Percentiles rank a stretch among this genome's conserved stretches.
phyloP scores from a whole-genome alignment of 352 stramenopile genomes.

The Globisporangium paddicum region DNA sequence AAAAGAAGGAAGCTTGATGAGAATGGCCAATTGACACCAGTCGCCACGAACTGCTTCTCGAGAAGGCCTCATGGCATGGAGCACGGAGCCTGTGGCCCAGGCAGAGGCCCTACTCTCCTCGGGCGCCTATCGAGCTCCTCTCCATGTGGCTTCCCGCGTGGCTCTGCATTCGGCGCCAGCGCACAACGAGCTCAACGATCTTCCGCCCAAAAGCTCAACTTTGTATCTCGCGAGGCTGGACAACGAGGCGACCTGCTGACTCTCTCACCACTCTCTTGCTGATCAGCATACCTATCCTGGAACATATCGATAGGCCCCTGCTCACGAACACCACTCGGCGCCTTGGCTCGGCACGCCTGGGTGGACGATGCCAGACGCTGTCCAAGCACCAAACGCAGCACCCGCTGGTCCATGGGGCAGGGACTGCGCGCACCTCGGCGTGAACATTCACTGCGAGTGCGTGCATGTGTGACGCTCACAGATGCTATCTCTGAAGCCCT shows the following conservation, averaged over 20 bases:
- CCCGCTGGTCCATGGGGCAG: too few relatives aligned
- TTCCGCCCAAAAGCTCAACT: neutral
- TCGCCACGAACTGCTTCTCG: too few relatives aligned
- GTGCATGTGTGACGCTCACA: too few relatives aligned
- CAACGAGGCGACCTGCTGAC: neutral
- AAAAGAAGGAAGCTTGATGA: slow-evolving; percentile 1
- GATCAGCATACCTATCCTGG: neutral
- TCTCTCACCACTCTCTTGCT: neutral
- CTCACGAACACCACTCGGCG: too few relatives aligned
- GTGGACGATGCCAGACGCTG: too few relatives aligned
- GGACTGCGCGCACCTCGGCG: neutral
- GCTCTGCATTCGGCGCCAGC: neutral
- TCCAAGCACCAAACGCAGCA: neutral
- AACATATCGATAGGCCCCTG: too few relatives aligned
- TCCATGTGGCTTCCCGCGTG: neutral
- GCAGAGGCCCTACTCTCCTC: too few relatives aligned
- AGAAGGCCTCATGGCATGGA: too few relatives aligned
- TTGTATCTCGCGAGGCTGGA: neutral
- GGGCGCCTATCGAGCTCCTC: neutral
- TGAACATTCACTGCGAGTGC: neutral
- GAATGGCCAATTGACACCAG: neutral
- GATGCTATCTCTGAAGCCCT: neutral
- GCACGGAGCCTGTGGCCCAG: too few relatives aligned
- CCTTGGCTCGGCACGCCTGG: too few relatives aligned
- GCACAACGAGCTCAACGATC: slow-evolving; percentile 7